A percentile compares a stretch with the other conserved stretches of the same genome.
phyloP scores from a whole-genome alignment of 805 yeast genomes.

The Kodamaea sagamina region DNA sequence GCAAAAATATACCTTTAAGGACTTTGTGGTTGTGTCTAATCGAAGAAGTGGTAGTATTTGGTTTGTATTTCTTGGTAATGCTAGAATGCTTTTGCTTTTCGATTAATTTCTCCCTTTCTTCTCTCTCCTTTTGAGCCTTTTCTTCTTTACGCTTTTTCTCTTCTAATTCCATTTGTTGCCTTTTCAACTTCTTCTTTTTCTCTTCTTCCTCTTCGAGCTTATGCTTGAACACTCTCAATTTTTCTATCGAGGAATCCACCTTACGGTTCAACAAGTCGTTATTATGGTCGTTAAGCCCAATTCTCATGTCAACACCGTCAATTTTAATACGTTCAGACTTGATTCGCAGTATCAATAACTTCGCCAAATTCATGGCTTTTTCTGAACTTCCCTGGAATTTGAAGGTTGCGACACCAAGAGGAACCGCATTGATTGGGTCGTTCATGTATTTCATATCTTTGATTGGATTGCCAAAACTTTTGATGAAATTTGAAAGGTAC shows the following conservation, averaged over 20 bases:
- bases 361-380: conserved; percentile 43
- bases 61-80: conserved; percentile 19
- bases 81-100: conserved; percentile 13
- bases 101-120: conserved; percentile 16
- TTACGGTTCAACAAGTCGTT: conserved; percentile 38
- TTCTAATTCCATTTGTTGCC: conserved; percentile 15
- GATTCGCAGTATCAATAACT: conserved; percentile 29
- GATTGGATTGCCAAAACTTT: conserved; percentile 60
- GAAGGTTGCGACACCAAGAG: conserved; percentile 69
- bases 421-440: conserved; percentile 77
- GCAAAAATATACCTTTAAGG: conserved; percentile 42
- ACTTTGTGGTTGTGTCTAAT: conserved; percentile 31
- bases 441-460: conserved; percentile 57
- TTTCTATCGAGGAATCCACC: conserved; percentile 37
- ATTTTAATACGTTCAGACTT: conserved; percentile 40
- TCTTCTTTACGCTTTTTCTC: conserved; percentile 19
- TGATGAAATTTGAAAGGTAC: conserved; percentile 52
- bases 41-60: conserved; percentile 40
- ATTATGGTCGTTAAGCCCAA: conserved; percentile 52
- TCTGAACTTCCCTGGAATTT: conserved; percentile 58
- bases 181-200: conserved; percentile 25
- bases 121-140: conserved; percentile 21
- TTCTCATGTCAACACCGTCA: conserved; percentile 54
- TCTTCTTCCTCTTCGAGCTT: conserved; percentile 37
- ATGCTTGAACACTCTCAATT: conserved; percentile 24